Evolutionary conservation across 1,139 yeast species (phyloP).

Genomic region (Suhomyces maxii): DNA sequence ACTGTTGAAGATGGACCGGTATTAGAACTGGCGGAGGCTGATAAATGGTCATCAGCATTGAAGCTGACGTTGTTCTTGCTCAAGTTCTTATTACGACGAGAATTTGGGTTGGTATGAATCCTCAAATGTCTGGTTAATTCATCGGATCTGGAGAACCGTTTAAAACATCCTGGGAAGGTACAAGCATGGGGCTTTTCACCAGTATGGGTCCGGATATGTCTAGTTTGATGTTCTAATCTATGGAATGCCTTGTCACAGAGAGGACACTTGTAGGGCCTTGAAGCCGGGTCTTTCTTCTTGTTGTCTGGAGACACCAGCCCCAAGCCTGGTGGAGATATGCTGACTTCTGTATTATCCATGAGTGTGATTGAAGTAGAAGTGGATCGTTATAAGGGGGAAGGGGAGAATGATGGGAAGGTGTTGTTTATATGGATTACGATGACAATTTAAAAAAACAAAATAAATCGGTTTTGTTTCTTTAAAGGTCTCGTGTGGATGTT

Average conservation of each 20-base stretch:
- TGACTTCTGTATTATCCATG: constrained; percentile 1
- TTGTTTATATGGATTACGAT: too few relatives aligned
- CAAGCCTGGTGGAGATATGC: not conserved
- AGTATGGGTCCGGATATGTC: constrained; percentile 71
- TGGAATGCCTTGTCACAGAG: constrained; percentile 65
- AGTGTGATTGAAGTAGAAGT: not conserved
- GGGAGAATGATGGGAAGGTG: not conserved
- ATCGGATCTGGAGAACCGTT: constrained; percentile 66
- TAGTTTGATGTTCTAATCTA: constrained; percentile 65
- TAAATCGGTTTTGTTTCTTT: too few relatives aligned
- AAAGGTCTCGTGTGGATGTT: too few relatives aligned
- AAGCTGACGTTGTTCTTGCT: constrained; percentile 15
- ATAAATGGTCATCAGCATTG: constrained; percentile 4
- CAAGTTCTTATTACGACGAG: constrained; percentile 54
- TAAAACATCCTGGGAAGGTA: constrained; percentile 63
- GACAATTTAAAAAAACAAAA: too few relatives aligned
- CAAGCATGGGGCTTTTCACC: constrained; percentile 79
- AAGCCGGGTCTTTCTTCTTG: constrained; percentile 21
- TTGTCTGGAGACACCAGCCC: not conserved
- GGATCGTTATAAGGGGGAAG: not conserved
- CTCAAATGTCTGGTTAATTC: constrained; percentile 68
- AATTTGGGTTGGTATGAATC: constrained; percentile 63
- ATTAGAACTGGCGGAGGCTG: not conserved
- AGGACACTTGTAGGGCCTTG: constrained; percentile 57
- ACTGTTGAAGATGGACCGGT: not conserved